Conservation (phyloP, 331 rosid species). For the Arachis monticola region DNA sequence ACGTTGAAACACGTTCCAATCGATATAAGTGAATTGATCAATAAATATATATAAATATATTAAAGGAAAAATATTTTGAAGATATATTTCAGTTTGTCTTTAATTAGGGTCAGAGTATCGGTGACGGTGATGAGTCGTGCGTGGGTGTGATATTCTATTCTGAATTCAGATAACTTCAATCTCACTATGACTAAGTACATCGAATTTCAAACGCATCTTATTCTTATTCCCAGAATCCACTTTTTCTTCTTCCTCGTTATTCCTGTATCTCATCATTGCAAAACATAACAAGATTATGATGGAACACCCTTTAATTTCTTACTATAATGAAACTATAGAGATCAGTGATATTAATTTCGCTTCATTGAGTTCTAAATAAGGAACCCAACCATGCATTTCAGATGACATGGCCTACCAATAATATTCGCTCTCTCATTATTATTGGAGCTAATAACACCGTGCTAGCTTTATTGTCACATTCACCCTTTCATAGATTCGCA, state of each 20-base stretch:
- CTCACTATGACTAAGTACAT: not conserved
- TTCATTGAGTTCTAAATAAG: conserved; percentile 19
- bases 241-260: conserved; percentile 18
- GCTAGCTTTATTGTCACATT: not conserved
- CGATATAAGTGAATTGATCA: too few relatives aligned
- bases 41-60: too few relatives aligned
- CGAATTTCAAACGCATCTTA: conserved; percentile 47
- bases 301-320: conserved; percentile 1
- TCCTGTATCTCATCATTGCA: not conserved
- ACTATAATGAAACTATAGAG: not conserved
- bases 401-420: conserved; percentile 36
- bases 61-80: too few relatives aligned
- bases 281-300: not conserved
- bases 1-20: too few relatives aligned
- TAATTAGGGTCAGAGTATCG: not conserved
- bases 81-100: too few relatives aligned
- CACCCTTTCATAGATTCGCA: conserved; percentile 14
- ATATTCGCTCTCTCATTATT: not conserved
- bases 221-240: conserved; percentile 40
- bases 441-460: not conserved
- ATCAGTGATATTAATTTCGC: conserved; percentile 29
- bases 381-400: conserved; percentile 31
- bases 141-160: conserved; percentile 20
- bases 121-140: conserved; percentile 29
- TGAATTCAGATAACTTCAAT: conserved; percentile 50